Evolutionary conservation across 176 grass and related monocot genomes (phyloP).

Genomic region (Bolboschoenus planiculmis): DNA sequence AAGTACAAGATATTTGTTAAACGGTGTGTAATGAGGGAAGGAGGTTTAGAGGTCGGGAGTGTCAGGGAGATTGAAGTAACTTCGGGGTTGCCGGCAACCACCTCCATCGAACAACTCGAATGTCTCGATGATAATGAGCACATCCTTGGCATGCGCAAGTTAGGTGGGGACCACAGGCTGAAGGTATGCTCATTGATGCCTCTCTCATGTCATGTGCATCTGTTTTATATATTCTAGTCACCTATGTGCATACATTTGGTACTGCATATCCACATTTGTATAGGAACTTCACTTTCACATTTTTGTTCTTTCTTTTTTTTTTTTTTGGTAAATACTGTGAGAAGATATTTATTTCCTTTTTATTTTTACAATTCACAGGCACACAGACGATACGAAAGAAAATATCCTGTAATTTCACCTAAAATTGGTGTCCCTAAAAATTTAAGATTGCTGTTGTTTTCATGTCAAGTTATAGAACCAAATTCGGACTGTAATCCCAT

Average conservation of each 20-base stretch:
- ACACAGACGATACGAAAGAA: background rate
- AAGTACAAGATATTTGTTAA: slow-evolving; percentile 83
- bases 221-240: background rate
- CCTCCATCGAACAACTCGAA: slow-evolving; percentile 65
- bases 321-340: too few relatives aligned
- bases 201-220: background rate
- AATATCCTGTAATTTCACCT: background rate
- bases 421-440: background rate
- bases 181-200: slow-evolving; percentile 31
- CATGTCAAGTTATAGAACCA: background rate
- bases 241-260: background rate
- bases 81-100: slow-evolving; percentile 79
- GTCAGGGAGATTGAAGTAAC: slow-evolving; percentile 72
- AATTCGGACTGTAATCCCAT: background rate
- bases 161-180: slow-evolving; percentile 76
- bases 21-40: slow-evolving; percentile 60
- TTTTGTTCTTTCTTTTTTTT: too few relatives aligned
- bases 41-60: slow-evolving; percentile 62
- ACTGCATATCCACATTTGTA: too few relatives aligned
- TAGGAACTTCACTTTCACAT: too few relatives aligned
- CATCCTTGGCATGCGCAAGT: slow-evolving; percentile 68
- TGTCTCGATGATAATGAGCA: slow-evolving; percentile 68
- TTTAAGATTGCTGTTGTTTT: background rate
- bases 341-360: too few relatives aligned
- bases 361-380: too few relatives aligned